phyloP scores from a whole-genome alignment of 345 rosid genomes.

The Dovyalis caffra region DNA sequence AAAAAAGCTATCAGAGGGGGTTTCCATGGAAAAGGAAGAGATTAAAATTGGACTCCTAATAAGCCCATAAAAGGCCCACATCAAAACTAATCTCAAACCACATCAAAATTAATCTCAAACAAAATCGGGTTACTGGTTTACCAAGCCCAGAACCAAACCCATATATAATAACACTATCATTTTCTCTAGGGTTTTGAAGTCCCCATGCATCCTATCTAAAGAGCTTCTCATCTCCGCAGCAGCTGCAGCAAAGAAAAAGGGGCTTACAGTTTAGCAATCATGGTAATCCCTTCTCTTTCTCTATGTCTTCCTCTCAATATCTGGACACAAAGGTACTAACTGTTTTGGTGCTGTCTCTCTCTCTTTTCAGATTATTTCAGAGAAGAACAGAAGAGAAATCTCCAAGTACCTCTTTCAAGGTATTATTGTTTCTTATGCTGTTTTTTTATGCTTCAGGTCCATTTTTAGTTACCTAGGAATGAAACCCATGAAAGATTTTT shows the following conservation, averaged over 20 bases:
- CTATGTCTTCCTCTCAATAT: not conserved
- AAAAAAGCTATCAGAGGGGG: no score
- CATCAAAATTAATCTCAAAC: not conserved
- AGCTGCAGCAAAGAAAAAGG: not conserved
- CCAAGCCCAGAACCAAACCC: not conserved
- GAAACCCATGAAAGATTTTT: not conserved
- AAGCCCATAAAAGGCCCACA: not conserved
- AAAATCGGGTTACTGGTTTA: not conserved
- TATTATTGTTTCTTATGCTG: not conserved
- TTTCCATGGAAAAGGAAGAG: no score
- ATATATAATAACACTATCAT: not conserved
- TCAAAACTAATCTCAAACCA: not conserved
- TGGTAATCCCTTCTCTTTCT: conserved; percentile 1
- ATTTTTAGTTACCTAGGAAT: not conserved
- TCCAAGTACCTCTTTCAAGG: conserved; percentile 33
- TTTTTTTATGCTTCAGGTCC: not conserved
- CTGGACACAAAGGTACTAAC: not conserved
- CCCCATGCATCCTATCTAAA: not conserved
- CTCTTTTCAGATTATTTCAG: conserved; percentile 25
- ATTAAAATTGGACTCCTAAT: not conserved
- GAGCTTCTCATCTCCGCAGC: conserved; percentile 4
- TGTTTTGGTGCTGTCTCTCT: not conserved
- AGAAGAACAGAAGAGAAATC: conserved; percentile 34
- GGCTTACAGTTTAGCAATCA: not conserved
- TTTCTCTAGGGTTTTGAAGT: conserved; percentile 11